Evolutionary conservation across 192 early-diverging fungal genomes (phyloP).

Genomic region (Paraglomus brasilianum): DNA sequence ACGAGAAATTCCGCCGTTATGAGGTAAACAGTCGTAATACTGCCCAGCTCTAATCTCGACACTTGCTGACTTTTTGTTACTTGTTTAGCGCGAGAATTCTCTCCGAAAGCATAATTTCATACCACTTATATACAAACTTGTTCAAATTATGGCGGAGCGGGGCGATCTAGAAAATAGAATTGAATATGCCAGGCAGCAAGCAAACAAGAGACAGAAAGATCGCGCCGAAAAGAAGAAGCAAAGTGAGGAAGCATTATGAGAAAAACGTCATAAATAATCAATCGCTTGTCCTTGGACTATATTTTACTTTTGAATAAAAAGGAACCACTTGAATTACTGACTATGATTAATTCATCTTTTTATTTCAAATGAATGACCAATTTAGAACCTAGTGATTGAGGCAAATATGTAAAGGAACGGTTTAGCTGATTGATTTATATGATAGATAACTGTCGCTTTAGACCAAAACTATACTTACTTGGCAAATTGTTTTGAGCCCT

Average conservation of each 20-base stretch:
- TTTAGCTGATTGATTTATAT: too few relatives aligned
- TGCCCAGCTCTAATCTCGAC: not conserved
- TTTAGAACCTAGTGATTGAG: too few relatives aligned
- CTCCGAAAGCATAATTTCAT: constrained; percentile 77
- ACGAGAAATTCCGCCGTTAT: constrained; percentile 60
- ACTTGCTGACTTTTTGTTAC: not conserved
- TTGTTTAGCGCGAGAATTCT: constrained; percentile 59
- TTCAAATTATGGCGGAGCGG: constrained; percentile 30
- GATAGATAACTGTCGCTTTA: too few relatives aligned
- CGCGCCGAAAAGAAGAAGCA: constrained; percentile 3
- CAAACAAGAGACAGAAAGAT: not conserved
- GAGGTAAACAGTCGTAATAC: constrained; percentile 34
- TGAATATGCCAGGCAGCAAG: constrained; percentile 12
- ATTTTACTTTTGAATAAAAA: too few relatives aligned
- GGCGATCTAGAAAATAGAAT: constrained; percentile 4
- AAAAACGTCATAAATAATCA: too few relatives aligned
- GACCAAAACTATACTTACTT: constrained; percentile 31
- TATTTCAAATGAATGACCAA: too few relatives aligned
- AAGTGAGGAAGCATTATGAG: too few relatives aligned
- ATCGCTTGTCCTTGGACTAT: too few relatives aligned
- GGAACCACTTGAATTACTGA: too few relatives aligned
- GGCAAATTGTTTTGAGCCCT: constrained; percentile 49
- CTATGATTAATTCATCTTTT: too few relatives aligned
- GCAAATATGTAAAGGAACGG: too few relatives aligned
- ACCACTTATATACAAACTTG: constrained; percentile 67